Evolutionary conservation across 1,284 basidiomycete species (phyloP).

Genomic region (Sporisorium iseilematis-ciliati): DNA sequence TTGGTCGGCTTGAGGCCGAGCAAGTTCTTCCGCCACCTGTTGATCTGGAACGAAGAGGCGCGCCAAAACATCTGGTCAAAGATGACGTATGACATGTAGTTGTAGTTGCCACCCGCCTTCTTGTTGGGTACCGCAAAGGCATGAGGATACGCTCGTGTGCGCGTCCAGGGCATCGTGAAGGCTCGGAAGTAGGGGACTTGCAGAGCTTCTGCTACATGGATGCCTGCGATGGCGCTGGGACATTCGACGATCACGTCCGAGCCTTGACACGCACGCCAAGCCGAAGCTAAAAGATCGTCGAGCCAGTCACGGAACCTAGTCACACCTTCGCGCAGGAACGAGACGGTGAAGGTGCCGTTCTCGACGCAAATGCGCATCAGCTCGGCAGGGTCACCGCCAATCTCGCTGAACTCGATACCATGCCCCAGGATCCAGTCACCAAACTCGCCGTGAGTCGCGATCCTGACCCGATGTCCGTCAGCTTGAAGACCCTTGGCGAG

Average conservation of each 20-base stretch:
- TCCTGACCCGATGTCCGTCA: slow-evolving; percentile 86
- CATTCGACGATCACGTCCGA: slow-evolving; percentile 94
- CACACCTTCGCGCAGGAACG: slow-evolving; percentile 90
- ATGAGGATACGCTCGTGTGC: slow-evolving; percentile 91
- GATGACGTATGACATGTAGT: slow-evolving; percentile 95
- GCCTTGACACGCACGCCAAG: slow-evolving; percentile 94
- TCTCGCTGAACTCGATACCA: slow-evolving; percentile 90
- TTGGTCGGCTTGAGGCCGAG: slow-evolving; percentile 84
- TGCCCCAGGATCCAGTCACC: slow-evolving; percentile 90
- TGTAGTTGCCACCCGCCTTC: slow-evolving; percentile 92
- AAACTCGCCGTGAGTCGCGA: slow-evolving; percentile 94
- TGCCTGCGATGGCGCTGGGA: slow-evolving; percentile 98
- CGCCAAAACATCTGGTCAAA: slow-evolving; percentile 99
- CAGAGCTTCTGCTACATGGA: slow-evolving; percentile 94
- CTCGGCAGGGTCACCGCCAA: slow-evolving; percentile 96
- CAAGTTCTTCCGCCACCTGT: slow-evolving; percentile 86
- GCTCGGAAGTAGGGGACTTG: slow-evolving; percentile 92
- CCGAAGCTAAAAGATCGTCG: slow-evolving; percentile 90
- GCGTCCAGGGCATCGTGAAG: slow-evolving; percentile 83
- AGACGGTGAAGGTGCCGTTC: slow-evolving; percentile 88
- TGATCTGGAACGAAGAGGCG: slow-evolving; percentile 87
- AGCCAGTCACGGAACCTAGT: slow-evolving; percentile 97
- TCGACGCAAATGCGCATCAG: slow-evolving; percentile 74
- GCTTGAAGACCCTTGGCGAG: slow-evolving; percentile 90
- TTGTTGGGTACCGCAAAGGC: slow-evolving; percentile 93